Conservation (phyloP, 192 early-diverging fungal species). For the Rhizophagus clarus region DNA sequence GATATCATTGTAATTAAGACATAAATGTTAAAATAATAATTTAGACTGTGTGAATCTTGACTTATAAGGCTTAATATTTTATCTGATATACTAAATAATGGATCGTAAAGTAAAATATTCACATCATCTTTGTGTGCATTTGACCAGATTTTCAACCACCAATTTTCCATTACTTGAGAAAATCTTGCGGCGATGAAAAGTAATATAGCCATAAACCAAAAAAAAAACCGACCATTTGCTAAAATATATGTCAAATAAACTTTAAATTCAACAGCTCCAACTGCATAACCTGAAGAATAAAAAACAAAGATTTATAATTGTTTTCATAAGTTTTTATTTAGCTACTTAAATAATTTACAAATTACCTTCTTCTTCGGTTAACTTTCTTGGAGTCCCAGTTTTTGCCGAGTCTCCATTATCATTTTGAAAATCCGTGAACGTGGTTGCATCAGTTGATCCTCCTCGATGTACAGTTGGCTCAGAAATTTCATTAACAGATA, state of each 20-base stretch:
- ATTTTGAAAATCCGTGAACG: conserved; percentile 46
- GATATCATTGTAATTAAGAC: conserved; percentile 54
- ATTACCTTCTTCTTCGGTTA: conserved; percentile 39
- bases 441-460: no score
- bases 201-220: conserved; percentile 61
- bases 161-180: conserved; percentile 43
- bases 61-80: no score
- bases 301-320: not conserved
- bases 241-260: conserved; percentile 81
- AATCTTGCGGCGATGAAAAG: conserved; percentile 47
- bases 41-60: not conserved
- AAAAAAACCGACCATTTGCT: conserved; percentile 61
- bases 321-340: not conserved
- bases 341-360: not conserved
- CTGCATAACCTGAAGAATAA: conserved; percentile 60
- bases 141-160: conserved; percentile 21
- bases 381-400: conserved; percentile 39
- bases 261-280: conserved; percentile 70
- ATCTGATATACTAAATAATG: not conserved
- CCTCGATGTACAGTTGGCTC: no score
- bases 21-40: conserved; percentile 66
- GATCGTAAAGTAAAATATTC: no score
- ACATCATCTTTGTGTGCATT: not conserved
- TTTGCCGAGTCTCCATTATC: conserved; percentile 80
- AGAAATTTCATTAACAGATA: conserved; percentile 46